A percentile compares a stretch with the other conserved stretches of the same genome.
Evolutionary conservation across 345 rosid species (phyloP).

Genomic region (Carallia brachiata): DNA sequence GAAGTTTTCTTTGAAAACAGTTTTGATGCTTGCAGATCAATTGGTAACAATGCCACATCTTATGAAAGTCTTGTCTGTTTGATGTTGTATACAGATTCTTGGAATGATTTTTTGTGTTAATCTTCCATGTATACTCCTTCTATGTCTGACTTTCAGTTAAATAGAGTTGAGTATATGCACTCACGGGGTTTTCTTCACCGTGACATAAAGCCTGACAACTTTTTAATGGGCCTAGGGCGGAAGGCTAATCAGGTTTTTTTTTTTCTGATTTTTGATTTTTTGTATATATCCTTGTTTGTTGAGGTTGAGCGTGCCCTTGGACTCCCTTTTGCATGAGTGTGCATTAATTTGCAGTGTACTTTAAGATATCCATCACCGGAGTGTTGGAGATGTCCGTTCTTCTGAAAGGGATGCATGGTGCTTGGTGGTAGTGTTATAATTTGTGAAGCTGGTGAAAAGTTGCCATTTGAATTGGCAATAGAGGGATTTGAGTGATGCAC

Average conservation of each 20-base stretch:
- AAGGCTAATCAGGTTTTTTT: conserved; percentile 69
- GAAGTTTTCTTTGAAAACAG: conserved; percentile 68
- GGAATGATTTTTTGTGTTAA: neutral
- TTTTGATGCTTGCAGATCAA: conserved; percentile 89
- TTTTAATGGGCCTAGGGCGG: conserved; percentile 81
- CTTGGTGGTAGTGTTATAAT: neutral
- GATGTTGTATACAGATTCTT: neutral
- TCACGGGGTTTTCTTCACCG: conserved; percentile 80
- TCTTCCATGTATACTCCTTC: conserved; percentile 7
- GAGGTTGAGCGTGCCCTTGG: neutral
- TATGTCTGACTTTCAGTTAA: conserved; percentile 42
- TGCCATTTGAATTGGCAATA: neutral
- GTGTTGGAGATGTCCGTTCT: too few relatives aligned
- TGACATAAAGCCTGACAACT: conserved; percentile 87
- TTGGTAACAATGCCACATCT: conserved; percentile 40
- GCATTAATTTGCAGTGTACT: neutral
- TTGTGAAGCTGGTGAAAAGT: neutral
- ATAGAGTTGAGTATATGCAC: conserved; percentile 78
- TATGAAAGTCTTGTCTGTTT: neutral
- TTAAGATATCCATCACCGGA: too few relatives aligned
- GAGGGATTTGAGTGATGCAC: neutral
- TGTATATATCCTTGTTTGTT: neutral
- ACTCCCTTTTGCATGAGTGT: neutral
- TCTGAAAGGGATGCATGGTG: too few relatives aligned
- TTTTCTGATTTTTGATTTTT: neutral